Evolutionary conservation across 441 rosid genomes (phyloP), one percentile per base, ranked within the genome.

Genomic region (Gossypium gossypioides): DNA sequence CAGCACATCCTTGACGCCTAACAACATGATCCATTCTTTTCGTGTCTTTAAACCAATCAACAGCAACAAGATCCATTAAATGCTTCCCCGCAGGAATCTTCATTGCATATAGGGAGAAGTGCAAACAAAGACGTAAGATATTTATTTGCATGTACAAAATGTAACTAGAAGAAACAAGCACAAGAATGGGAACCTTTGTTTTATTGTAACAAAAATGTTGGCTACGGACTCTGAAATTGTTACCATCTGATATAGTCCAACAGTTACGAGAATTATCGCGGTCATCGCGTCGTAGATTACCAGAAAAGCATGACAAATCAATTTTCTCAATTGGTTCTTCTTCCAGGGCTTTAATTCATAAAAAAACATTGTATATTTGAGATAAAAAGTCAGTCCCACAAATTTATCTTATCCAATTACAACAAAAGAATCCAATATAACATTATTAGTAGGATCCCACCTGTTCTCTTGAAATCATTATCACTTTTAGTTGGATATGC

Each of bases 21-120:
- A 86, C 94, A 52, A 93, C 98, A 81, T 96, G 97, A 81, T 96
- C 99, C 85, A 96, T 96, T 82, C 97, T 87, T 89, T 88, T 96
- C 19, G 88, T 84, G 76, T 93, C 98, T 82, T 96, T 96, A 85
- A 90, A 96, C 99, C 99, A 96, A 83, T 96, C 98, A 55, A 96
- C 98, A 57, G 99, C 98, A 63, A 93, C 97, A 12, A 96, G 97
- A 87, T 96, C 98, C 99, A 93, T 88, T 40, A 93, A 86, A 81
- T 87, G 98, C 77, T 93, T 96, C 78, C 97, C 99, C 4, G 97
- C 98, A 79, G 96, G 91, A 78, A 87, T 84, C 99, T 96, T 81
- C 79, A 72, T 27, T 52, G 50, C 75, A 76, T 56, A 74, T 59
- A 60, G 72, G 51, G 69, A 54, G 74, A 74, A 16, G 7, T 6